Evolutionary conservation across 305 asterid species (phyloP), one percentile per base, ranked within the genome.

Genomic region (Fraxinus nigra): DNA sequence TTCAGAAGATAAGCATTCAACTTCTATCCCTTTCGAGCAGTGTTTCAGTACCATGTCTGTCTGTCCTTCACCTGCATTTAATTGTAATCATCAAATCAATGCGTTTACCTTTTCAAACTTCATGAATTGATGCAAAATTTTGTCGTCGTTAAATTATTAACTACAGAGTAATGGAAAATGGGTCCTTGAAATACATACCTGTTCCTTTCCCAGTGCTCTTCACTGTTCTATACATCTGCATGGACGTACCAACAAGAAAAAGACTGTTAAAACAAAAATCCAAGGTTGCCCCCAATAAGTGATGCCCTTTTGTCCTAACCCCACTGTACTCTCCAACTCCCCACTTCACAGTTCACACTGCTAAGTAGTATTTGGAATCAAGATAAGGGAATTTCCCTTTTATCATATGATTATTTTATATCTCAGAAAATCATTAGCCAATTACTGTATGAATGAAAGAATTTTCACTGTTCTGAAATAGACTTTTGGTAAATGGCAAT

Each of bases 181-280:
- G 88, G 91, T 81, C 86, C 87, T 89, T 78, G 43, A 28, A 30
- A 56, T 7, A 61, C 24, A 56, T 88, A 90, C 92, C 95, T 82
- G 93, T 72, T 81, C 85, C 89, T 88, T 89, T 94, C 90, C 90
- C 95, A 86, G 94, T 93, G 95, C 94, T 89, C 93, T 93, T 94
- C 90, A 93, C 97, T 86, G 98, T 94, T 94, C 98, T 94, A 84
- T 92, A 94, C 98, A 94, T 94, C 97, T 94, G 97, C 95, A 90
- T 84, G 88, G 87, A 87, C 54, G 20, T 67, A 20, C 69, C 80
- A 88, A 86, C 13, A 77, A 81, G 79, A 85, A 78, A 70, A 33
- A 43, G n/a, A 79, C 8, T 48, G 35, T 81, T 16, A 76, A 74
- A 33, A 26, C 56, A 61, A 4, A 10, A 65, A 14, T 51, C 51